Evolutionary conservation across 441 rosid genomes (phyloP), one percentile per base, ranked within the genome.

Genomic region (Theobroma grandiflorum): DNA sequence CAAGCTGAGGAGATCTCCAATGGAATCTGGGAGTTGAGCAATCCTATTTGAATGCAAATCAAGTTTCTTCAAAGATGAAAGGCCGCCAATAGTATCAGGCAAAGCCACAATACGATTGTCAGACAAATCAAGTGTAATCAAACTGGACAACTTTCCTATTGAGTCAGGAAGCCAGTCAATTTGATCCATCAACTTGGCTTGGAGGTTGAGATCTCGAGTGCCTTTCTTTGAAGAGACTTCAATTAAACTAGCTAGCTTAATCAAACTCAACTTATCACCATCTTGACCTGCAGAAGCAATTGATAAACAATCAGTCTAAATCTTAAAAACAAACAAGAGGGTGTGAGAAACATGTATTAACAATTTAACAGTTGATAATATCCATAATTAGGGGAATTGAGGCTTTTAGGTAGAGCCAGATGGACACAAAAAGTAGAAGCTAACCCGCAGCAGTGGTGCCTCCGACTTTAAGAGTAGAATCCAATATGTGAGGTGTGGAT

Each of bases 151-250:
- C 87, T 94, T 97, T 61, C 98, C 98, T 20, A 93, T 80, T 4
- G 99, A 94, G 66, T 94, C 99, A 1, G 99, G 99, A 38, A 97
- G 90, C 99, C 99, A 95, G 15, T 92, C 99, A 12, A 95, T 82
- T 76, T 94, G 92, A 82, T 97, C 98, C 90, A 87, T 92, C 86
- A 97, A 82, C 87, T 88, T 95, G 88, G 86, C 89, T 77, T 89
- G 97, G 67, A 97, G 93, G 82, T 92, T 89, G 79, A 97, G 92
- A 81, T 94, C 99, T 63, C 84, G 86, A 2, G 92, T 91, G 81
- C 94, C 95, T 84, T 94, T 97, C 91, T 93, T 97, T 6, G 94
- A 84, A 0, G 95, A 95, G 47, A 90, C 93, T 80, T 97, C 99
- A 81, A 97, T 93, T 82, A 95, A 82, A 87, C 97, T 95, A 53